Evolutionary conservation across 129 eudicot species (phyloP).

Genomic region (Tagetes erecta): DNA sequence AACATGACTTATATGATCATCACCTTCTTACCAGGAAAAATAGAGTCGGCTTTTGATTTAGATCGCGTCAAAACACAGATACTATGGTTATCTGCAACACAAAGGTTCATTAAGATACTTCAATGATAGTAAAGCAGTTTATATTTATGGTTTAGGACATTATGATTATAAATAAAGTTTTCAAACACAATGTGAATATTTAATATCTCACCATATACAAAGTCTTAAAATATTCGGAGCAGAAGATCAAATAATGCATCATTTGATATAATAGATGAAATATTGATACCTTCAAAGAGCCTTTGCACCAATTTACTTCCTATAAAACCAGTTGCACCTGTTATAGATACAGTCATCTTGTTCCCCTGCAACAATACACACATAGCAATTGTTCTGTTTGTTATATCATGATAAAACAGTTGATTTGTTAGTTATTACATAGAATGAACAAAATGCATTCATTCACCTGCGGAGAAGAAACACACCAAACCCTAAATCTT

Average conservation of each 20-base stretch:
- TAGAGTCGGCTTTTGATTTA: conserved; percentile 70
- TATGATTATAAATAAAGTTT: neutral
- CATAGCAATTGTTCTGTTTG: neutral
- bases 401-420: neutral
- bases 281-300: conserved; percentile 67
- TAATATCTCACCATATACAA: neutral
- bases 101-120: conserved; percentile 20
- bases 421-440: neutral
- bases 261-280: conserved; percentile 4
- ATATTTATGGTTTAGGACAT: neutral
- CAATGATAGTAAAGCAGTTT: neutral
- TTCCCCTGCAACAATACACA: conserved; percentile 46
- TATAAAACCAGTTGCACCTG: conserved; percentile 96
- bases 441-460: conserved; percentile 1
- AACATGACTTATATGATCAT: conserved; percentile 31
- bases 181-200: neutral
- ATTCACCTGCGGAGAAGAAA: conserved; percentile 43
- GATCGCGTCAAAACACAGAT: conserved; percentile 89
- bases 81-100: conserved; percentile 69
- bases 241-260: conserved; percentile 2
- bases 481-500: conserved; percentile 50
- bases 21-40: conserved; percentile 99
- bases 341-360: conserved; percentile 84
- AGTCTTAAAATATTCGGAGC: conserved; percentile 1
- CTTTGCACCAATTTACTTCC: conserved; percentile 87